Base-by-base conservation (phyloP, 2,329 filamentous ascomycete genomes). In the Sporothrix humicola region DNA sequence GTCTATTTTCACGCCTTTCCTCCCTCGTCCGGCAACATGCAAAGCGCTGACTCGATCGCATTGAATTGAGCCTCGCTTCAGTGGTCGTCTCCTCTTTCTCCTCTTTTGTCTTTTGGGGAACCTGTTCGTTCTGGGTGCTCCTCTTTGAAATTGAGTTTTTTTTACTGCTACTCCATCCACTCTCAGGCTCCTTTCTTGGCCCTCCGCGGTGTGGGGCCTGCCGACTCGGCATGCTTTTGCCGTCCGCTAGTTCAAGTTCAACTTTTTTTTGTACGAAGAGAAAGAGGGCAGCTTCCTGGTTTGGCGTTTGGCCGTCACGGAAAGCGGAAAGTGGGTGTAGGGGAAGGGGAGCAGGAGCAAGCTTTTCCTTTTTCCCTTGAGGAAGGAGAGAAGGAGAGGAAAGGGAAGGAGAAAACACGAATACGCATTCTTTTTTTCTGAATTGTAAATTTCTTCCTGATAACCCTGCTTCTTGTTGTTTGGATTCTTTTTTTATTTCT, bases 211-310 rank as follows among this genome's bases (percentile, higher is more conserved):
- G 66, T 69, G 50, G 66, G 31, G 26, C 66, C 68, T 58, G 68
- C 68, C 68, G 68, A 61, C 23, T 50, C 69, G 69, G 69, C 69
- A 61, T 61, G 17, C n/a, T 71, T 71, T 71, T 71, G 69, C 69
- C 69, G 69, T 6, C 48, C n/a, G 10, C 61, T 66, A 66, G 44
- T 48, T 26, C 52, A 54, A 46, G 31, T 37, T 37, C 2, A 37
- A 37, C 31, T 37, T 37, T 37, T 37, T 37, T 37, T 37, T 37
- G 31, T 37, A 37, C 5, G 31, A 37, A 37, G 31, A 37, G 31
- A 37, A 37, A 37, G 31, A 37, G n/a, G 48, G 50, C 20, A 69
- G 66, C 66, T 69, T 69, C 48, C 31, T 69, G 48, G 66, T 54
- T 52, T 42, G 66, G 46, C 15, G 66, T 42, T 42, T 15, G 66